Conservation (phyloP, 2,329 filamentous ascomycete species). For the Xylaria sp. region DNA sequence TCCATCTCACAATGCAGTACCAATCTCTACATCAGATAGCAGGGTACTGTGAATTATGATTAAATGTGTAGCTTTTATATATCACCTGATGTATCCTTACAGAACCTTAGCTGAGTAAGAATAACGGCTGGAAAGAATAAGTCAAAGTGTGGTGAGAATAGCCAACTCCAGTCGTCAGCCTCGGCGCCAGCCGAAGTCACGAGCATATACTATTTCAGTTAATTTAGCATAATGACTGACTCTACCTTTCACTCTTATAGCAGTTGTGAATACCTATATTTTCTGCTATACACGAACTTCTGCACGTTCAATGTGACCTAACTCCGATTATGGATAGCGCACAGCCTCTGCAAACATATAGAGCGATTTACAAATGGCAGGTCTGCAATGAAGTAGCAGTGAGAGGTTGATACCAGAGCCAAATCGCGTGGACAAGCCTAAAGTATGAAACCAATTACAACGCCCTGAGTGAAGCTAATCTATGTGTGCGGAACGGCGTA, state of each 20-base stretch:
- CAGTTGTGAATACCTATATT: no score
- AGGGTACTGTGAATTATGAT: conserved; percentile 1
- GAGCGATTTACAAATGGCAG: neutral
- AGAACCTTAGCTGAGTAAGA: neutral
- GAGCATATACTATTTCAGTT: neutral
- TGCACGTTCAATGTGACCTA: neutral
- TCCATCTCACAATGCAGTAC: no score
- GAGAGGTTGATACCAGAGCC: neutral
- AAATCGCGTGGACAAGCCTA: no score
- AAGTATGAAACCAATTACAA: no score
- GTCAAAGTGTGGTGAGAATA: neutral
- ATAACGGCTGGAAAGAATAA: neutral
- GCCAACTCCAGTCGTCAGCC: neutral
- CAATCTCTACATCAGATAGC: no score
- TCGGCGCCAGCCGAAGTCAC: neutral
- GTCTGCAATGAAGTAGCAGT: neutral
- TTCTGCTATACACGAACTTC: neutral
- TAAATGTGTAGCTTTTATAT: no score
- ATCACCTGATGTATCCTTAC: neutral
- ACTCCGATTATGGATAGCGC: neutral
- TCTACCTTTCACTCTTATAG: neutral
- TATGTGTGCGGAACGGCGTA: no score
- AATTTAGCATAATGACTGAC: neutral
- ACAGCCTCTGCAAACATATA: neutral
- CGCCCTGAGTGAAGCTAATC: no score